Evolutionary conservation across 2,329 filamentous ascomycete genomes (phyloP).

Genomic region (Aureobasidium leucospermi): DNA sequence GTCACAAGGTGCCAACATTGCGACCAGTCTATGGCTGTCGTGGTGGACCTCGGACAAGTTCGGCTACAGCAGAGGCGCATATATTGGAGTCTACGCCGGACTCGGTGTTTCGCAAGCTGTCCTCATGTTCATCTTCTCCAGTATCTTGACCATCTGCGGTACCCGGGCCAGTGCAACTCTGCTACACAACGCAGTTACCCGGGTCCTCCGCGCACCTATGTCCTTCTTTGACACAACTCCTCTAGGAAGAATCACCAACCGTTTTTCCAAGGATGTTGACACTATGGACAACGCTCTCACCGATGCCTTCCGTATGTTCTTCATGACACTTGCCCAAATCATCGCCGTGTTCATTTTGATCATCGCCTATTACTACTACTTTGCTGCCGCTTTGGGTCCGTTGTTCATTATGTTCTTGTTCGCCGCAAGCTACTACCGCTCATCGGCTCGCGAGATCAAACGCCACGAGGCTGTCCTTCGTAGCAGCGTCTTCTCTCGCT

Average conservation of each 20-base stretch:
- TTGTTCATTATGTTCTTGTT: constrained; percentile 72
- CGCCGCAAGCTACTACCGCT: constrained; percentile 78
- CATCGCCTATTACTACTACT: constrained; percentile 93
- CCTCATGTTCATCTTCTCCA: constrained; percentile 73
- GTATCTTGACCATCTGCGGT: constrained; percentile 68
- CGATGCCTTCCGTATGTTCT: constrained; percentile 88
- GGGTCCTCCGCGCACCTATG: constrained; percentile 65
- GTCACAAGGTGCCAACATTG: constrained; percentile 77
- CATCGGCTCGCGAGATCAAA: constrained; percentile 90
- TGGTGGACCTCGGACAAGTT: constrained; percentile 86
- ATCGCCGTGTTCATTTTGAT: constrained; percentile 79
- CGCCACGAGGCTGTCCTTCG: constrained; percentile 85
- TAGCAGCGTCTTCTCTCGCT: constrained; percentile 82
- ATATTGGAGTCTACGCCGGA: constrained; percentile 63
- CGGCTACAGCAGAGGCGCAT: constrained; percentile 56
- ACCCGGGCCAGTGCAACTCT: constrained; percentile 77
- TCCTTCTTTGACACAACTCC: constrained; percentile 97
- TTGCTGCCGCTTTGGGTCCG: constrained; percentile 60
- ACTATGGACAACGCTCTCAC: constrained; percentile 92
- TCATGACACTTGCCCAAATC: constrained; percentile 76
- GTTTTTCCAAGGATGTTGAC: constrained; percentile 91
- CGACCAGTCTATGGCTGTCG: constrained; percentile 84
- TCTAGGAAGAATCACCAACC: constrained; percentile 88
- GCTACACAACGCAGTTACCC: constrained; percentile 69
- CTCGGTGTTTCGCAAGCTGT: constrained; percentile 65